Evolutionary conservation across 2,329 filamentous ascomycete species (phyloP), one percentile per base, ranked within the genome.

Genomic region (Aureobasidium sp.): DNA sequence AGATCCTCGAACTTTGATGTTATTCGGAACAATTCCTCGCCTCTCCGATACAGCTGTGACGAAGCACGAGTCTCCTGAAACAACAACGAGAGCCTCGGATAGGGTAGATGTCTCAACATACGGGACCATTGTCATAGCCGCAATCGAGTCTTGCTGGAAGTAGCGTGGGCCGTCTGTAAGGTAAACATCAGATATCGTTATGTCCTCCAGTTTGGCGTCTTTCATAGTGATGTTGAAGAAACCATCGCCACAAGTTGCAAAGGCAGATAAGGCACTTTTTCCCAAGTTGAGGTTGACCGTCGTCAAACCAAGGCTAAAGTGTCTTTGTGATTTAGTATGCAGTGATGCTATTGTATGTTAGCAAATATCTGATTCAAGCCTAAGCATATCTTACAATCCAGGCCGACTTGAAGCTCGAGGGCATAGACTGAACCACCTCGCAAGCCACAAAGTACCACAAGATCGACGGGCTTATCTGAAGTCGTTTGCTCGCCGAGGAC

Each of bases 31-130:
- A 42, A 73, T 70, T 63, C 73, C 76, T 49, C 71, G 66, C 37
- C 74, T 72, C 42, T 70, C 70, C 53, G 79, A 76, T 36, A 83
- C 65, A 42, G 76, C 77, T 30, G 79, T 78, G 54, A 79, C 76
- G 13, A 81, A 71, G 62, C 83, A 72, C 30, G 78, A 73, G 11
- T 75, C 73, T 39, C 30, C 39, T n/a, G 57, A 49, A 16, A 59
- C 15, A 10, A 50, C 27, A 9, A 59, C 3, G 25, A 59, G 45
- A 2, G 57, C 57, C 3, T 41, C 27, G 3, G 57, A 49, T 7
- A 59, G 11, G 36, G 25, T 15, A 5, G 57, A 59, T 25, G 27
- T 32, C 9, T 59, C 57, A 41, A 11, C 3, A 27, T 59, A 39
- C 10, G 59, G 59, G 6, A 61, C 42, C 41, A 61, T 34, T n/a